A percentile compares a stretch with the other conserved stretches of the same genome.
These are phyloP conservation scores for Hymenoscyphus infarciens DNA, from an alignment of 2,329 filamentous ascomycete species.

Conservation along the genomic window DNA sequence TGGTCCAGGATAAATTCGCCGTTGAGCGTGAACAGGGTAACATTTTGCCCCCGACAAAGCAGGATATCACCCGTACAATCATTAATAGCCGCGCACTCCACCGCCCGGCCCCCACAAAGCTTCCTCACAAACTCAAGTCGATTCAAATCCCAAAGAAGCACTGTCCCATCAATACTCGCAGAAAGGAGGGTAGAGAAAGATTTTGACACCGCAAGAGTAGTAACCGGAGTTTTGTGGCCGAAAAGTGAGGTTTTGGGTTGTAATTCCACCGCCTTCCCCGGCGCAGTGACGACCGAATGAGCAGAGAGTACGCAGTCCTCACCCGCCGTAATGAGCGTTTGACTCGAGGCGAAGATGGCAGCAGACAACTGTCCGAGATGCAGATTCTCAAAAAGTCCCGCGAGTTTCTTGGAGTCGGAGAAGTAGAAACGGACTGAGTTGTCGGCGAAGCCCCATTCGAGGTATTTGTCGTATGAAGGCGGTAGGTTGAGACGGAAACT, in stretches of 20 bases:
- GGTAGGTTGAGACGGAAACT: conserved; percentile 84
- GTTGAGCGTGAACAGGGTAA: conserved; percentile 83
- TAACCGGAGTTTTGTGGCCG: conserved; percentile 83
- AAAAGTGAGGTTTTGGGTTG: conserved; percentile 77
- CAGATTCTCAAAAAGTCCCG: conserved; percentile 89
- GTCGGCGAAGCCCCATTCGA: conserved; percentile 96
- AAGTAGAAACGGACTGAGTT: conserved; percentile 89
- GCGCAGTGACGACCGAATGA: conserved; percentile 65
- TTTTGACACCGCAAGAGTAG: conserved; percentile 76
- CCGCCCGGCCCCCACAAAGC: conserved; percentile 53
- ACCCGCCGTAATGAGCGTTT: conserved; percentile 86
- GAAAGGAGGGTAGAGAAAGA: conserved; percentile 87
- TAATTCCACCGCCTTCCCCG: conserved; percentile 71
- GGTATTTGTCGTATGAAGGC: conserved; percentile 80
- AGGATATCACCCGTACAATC: conserved; percentile 88
- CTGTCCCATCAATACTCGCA: conserved; percentile 74
- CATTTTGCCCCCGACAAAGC: conserved; percentile 71
- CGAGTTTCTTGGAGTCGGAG: conserved; percentile 74
- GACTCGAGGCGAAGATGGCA: conserved; percentile 81
- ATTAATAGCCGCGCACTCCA: conserved; percentile 80
- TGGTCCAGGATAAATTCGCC: conserved; percentile 79
- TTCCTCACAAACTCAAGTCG: conserved; percentile 80
- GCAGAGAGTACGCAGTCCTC: conserved; percentile 89
- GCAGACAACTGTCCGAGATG: conserved; percentile 87
- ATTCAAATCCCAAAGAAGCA: conserved; percentile 93